Evolutionary conservation across 192 early-diverging fungal genomes (phyloP).

Genomic region (Backusella psychrophila): DNA sequence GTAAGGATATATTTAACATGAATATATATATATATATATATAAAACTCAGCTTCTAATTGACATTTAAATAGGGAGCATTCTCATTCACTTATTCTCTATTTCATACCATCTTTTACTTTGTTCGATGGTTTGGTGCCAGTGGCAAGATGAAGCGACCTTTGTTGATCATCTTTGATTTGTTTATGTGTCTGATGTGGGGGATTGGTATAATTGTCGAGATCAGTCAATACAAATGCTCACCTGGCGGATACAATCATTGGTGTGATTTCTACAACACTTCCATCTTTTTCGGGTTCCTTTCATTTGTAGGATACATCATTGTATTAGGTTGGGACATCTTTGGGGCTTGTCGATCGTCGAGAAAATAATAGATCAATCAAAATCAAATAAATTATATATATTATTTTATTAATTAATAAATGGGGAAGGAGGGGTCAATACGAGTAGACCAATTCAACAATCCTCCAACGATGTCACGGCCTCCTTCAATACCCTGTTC

Average conservation of each 20-base stretch:
- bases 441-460: constrained; percentile 68
- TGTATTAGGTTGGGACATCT: constrained; percentile 28
- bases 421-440: constrained; percentile 83
- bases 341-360: constrained; percentile 14
- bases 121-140: constrained; percentile 19
- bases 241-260: constrained; percentile 29
- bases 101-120: constrained; percentile 16
- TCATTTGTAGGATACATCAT: constrained; percentile 26
- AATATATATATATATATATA: background rate
- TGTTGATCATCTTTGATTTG: constrained; percentile 28
- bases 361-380: background rate
- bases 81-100: constrained; percentile 19
- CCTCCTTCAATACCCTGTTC: constrained; percentile 59
- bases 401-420: constrained; percentile 49
- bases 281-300: constrained; percentile 39
- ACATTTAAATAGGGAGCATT: constrained; percentile 12
- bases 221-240: constrained; percentile 18
- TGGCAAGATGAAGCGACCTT: constrained; percentile 27
- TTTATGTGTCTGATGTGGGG: constrained; percentile 36
- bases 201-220: constrained; percentile 30
- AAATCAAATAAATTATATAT: background rate
- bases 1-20: constrained; percentile 12
- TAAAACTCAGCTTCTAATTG: background rate
- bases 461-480: constrained; percentile 82
- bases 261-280: constrained; percentile 42